Percentiles rank a stretch among this genome's conserved stretches.
Conservation (phyloP, 306 rosid genomes). For the Carpinus fangiana region DNA sequence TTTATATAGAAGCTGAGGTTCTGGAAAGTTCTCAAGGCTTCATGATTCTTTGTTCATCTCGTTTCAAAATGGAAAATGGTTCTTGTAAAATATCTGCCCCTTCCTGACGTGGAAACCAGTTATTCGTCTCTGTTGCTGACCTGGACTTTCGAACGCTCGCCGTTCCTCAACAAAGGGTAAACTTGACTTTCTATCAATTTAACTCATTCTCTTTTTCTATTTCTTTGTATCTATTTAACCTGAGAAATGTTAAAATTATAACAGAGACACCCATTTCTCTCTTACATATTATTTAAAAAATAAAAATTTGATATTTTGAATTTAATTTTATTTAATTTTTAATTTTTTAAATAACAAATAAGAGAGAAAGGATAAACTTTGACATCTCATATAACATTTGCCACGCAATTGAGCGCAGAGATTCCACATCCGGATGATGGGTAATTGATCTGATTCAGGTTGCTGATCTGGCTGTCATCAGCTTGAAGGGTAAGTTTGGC, state of each 20-base stretch:
- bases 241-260: too few species aligned
- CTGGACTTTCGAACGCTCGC: neutral
- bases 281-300: too few species aligned
- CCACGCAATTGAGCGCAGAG: neutral
- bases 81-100: neutral
- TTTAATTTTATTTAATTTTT: too few species aligned
- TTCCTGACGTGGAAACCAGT: neutral
- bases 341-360: too few species aligned
- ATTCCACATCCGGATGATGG: neutral
- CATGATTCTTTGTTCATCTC: neutral
- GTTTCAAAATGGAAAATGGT: neutral
- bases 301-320: too few species aligned
- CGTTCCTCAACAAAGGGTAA: neutral
- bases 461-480: too few species aligned
- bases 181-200: neutral
- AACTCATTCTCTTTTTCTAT: too few species aligned
- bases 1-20: conserved; percentile 22
- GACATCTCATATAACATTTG: neutral
- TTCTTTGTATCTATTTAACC: neutral
- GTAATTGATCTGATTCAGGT: neutral
- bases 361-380: too few species aligned
- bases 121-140: neutral
- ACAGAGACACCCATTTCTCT: too few species aligned
- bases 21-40: conserved; percentile 36
- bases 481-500: neutral